Base-by-base conservation (phyloP, 305 asterid species). In the Fraxinus dipetala region DNA sequence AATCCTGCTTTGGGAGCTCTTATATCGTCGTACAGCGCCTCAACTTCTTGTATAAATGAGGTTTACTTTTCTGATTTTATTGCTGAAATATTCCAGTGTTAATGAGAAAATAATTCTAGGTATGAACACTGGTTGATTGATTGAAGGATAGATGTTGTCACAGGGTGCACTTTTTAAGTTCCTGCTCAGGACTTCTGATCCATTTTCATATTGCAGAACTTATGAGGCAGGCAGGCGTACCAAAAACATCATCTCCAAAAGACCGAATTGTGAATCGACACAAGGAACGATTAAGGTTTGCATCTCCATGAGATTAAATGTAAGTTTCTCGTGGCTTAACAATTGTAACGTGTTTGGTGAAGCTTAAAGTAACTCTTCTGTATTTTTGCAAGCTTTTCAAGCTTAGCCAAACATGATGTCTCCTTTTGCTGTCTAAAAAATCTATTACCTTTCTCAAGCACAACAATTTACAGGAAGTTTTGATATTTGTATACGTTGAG, bases 201-300 rank as follows among this genome's bases (percentile, higher is more conserved):
- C 51, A 26, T 26, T 73, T 81, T 63, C 61, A 72, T 79, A 59
- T 70, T 85, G 69, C 88, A 89, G 92, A 89, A 84, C 81, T 87
- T 54, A 54, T 89, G 87, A 86, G 92, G 11, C 92, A 87, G 84
- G 88, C 90, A 32, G 90, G 89, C 36, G 78, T 72, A 31, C 84
- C 43, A 61, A 85, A 83, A 78, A 81, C 84, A 63, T 85, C 90
- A 22, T 88, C 92, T 26, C 89, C 91, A 31, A 84, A 80, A 65
- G 90, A 85, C 76, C 88, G 82, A 78, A 78, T 78, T 40, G 11
- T 84, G 36, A 82, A 81, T 67, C 87, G 86, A 31, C 78, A 83
- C 45, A 87, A 40, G 56, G 87, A 84, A 35, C 85, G 85, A 51
- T 78, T 65, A 74, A 84, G 88, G 77, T 85, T 86, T 82, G 87